A percentile compares a stretch with the other conserved stretches of the same genome.
phyloP scores from a whole-genome alignment of 768 basidiomycete species.

The Dioszegia hungarica region DNA sequence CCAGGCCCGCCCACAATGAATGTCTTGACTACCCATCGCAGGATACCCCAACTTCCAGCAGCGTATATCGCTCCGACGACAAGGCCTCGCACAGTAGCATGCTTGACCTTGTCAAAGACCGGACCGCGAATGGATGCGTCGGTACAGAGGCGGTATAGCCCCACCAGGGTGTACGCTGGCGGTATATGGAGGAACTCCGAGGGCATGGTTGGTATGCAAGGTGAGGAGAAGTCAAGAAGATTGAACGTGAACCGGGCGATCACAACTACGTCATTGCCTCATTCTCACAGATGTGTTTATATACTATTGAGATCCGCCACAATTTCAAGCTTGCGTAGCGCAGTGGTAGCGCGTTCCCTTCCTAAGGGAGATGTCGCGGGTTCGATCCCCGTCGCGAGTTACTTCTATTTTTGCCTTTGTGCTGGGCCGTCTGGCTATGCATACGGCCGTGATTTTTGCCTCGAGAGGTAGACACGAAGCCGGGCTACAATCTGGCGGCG shows the following conservation, averaged over 20 bases:
- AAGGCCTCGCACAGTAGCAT: conserved; percentile 67
- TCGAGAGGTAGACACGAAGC: no score
- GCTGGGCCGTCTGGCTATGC: not conserved
- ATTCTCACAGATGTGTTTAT: no score
- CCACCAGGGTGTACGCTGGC: conserved; percentile 78
- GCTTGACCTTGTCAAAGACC: conserved; percentile 74
- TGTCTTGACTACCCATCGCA: conserved; percentile 50
- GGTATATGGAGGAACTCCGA: conserved; percentile 61
- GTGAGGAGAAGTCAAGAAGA: not conserved
- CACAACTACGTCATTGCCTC: no score
- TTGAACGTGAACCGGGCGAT: no score
- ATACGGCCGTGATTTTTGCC: no score
- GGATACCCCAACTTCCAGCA: conserved; percentile 65
- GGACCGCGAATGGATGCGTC: conserved; percentile 67
- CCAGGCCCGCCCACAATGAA: conserved; percentile 33
- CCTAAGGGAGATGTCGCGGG: not conserved
- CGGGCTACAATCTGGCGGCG: no score
- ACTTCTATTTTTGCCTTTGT: not conserved
- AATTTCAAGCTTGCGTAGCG: not conserved
- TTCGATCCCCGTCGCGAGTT: not conserved
- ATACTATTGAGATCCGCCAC: no score
- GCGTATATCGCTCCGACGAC: conserved; percentile 63
- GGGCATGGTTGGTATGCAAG: conserved; percentile 37
- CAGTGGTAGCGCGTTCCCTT: conserved; percentile 7
- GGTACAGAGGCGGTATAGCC: conserved; percentile 72